These are phyloP conservation scores for Fraxinus latifolia DNA, from an alignment of 305 asterid genomes.

Conservation along the genomic window DNA sequence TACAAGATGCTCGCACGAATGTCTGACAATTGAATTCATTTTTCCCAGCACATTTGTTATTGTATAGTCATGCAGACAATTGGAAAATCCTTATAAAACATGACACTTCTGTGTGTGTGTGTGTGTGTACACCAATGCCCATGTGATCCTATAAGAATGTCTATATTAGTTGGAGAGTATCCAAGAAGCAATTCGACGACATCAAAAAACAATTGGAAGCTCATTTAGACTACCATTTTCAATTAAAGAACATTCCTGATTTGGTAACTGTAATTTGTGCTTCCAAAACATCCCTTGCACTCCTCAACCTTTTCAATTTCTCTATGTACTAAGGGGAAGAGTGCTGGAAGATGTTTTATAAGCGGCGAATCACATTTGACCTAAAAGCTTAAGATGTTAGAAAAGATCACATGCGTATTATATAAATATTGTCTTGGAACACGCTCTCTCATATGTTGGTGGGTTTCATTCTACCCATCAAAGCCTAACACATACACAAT, in stretches of 20 bases:
- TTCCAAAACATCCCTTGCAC: not conserved
- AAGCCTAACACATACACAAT: not conserved
- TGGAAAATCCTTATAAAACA: not conserved
- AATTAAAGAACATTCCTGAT: not conserved
- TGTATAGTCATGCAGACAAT: not conserved
- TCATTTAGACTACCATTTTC: slow-evolving; percentile 10
- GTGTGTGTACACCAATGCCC: not conserved
- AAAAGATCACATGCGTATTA: not conserved
- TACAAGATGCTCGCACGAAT: not conserved
- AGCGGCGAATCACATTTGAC: not conserved
- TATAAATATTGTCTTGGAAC: not conserved
- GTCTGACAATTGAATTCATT: not conserved
- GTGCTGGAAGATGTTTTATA: not conserved
- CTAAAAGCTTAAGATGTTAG: not conserved
- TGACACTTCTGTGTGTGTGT: not conserved
- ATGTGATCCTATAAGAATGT: not conserved
- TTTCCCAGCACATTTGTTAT: not conserved
- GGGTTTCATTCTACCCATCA: not conserved
- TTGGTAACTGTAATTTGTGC: not conserved
- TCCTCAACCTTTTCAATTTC: not conserved
- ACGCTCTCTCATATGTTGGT: not conserved
- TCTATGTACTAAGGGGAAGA: not conserved
- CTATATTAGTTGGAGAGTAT: not conserved
- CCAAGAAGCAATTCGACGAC: not conserved
- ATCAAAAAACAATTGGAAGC: not conserved